phyloP scores from a whole-genome alignment of 2,329 filamentous ascomycete species.

The Thermoascus crustaceus region DNA sequence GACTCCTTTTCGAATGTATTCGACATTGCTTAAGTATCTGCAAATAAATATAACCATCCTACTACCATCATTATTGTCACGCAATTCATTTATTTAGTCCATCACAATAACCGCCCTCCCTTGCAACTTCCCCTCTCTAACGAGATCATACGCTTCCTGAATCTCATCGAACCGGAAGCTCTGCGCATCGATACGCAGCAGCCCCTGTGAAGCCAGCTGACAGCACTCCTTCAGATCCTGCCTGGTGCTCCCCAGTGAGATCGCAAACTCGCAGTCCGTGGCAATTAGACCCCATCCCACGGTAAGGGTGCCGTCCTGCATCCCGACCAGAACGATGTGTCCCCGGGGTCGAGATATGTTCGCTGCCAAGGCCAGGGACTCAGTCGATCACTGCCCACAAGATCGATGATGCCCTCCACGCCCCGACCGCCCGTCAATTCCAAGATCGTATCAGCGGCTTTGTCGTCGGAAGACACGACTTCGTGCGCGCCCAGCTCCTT shows the following conservation, averaged over 20 bases:
- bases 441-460: constrained; percentile 5
- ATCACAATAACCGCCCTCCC: constrained; percentile 8
- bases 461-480: constrained; percentile 5
- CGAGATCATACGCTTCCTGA: constrained; percentile 8
- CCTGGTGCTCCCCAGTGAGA: constrained; percentile 8
- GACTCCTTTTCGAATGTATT: too few species aligned
- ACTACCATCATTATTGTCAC: too few species aligned
- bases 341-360: constrained; percentile 7
- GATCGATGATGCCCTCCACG: constrained; percentile 9
- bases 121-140: constrained; percentile 7
- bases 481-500: constrained; percentile 6
- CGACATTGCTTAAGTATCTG: too few species aligned
- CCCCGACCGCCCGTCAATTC: constrained; percentile 8
- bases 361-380: constrained; percentile 5
- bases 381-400: constrained; percentile 9
- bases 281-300: constrained; percentile 12
- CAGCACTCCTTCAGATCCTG: constrained; percentile 10
- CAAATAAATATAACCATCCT: too few species aligned
- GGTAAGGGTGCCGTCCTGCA: constrained; percentile 8
- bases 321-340: constrained; percentile 8
- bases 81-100: too few species aligned
- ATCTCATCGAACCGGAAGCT: constrained; percentile 10
- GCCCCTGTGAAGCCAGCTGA: constrained; percentile 5
- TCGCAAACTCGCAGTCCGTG: constrained; percentile 10
- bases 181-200: constrained; percentile 10